Evolutionary conservation across 2,329 filamentous ascomycete genomes (phyloP).

Genomic region (Fusarium cicatricum): DNA sequence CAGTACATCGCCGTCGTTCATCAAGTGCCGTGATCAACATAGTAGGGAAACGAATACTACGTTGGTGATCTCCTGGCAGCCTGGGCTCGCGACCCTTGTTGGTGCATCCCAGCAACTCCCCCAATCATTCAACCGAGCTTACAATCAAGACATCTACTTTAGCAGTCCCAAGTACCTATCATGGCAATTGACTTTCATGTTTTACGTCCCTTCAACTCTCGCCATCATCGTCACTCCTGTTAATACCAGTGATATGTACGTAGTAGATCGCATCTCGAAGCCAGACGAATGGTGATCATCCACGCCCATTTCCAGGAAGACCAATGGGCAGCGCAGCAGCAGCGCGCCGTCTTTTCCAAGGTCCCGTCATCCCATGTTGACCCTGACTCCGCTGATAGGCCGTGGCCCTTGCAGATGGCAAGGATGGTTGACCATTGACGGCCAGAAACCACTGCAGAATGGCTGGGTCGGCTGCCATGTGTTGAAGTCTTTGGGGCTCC

Average conservation of each 20-base stretch:
- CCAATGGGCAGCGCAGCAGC: slow-evolving; percentile 32
- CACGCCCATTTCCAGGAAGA: slow-evolving; percentile 29
- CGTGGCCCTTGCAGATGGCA: slow-evolving; percentile 42
- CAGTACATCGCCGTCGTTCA: not conserved
- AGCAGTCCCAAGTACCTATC: not conserved
- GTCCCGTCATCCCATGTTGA: slow-evolving; percentile 32
- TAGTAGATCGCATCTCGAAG: slow-evolving; percentile 24
- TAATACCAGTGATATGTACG: not conserved
- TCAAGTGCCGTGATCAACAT: slow-evolving; percentile 14
- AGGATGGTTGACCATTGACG: slow-evolving; percentile 31
- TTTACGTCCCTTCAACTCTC: not conserved
- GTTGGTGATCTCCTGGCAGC: slow-evolving; percentile 15
- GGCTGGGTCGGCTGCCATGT: slow-evolving; percentile 29
- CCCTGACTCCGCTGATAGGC: slow-evolving; percentile 37
- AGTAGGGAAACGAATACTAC: slow-evolving; percentile 16
- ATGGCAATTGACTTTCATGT: not conserved
- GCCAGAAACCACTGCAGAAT: slow-evolving; percentile 30
- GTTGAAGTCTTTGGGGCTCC: slow-evolving; percentile 25
- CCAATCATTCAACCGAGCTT: too few species aligned
- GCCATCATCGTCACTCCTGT: not conserved
- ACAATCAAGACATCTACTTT: too few species aligned
- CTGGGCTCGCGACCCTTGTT: slow-evolving; percentile 11
- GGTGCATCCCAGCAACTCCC: not conserved
- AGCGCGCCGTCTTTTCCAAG: slow-evolving; percentile 31
- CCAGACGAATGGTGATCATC: slow-evolving; percentile 16